Base-by-base conservation (phyloP, 163 green algal genomes). In the Scenedesmus sp. region DNA sequence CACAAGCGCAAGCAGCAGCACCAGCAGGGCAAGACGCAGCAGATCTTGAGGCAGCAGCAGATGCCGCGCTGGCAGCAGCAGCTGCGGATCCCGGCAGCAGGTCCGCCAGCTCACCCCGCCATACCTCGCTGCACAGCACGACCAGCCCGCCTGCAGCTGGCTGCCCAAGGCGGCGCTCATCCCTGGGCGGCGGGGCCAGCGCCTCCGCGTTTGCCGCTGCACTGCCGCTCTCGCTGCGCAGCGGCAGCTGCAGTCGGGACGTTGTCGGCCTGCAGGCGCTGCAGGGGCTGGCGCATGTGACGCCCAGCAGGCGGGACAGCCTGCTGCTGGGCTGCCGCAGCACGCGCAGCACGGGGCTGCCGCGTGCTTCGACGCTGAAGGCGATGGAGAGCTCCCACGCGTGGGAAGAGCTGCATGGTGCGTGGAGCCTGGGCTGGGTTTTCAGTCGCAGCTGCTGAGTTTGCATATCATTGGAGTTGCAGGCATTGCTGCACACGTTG, bases 371-470 rank as follows among this genome's bases (percentile, higher is more conserved):
- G 4, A 88, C 83, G 20, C 83, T 88, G 51, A 43, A 88, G 35
- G 7, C 18, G 10, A 88, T 88, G 83, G 83, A 88, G 83, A 88
- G 46, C 83, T 51, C n/a, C 20, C 30, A 37, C 33, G 56, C 81
- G 20, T 86, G 81, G 81, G 59, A 37, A 49, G n/a, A 80, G 53
- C 83, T 88, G 83, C 56, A 78, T 18, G 83, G 83, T 88, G 30
- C 30, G 83, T 85, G 42, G 5, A 18, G 30, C 37, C 40, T 10
- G 9, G 3, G 20, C 35, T 49, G 12, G 35, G 1, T 33, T 26
- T 7, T 68, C 18, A 26, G n/a, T 10, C 13, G 81, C 24, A 4
- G 37, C 30, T 20, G 78, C 13, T 37, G 16, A 33, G n/a, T n/a
- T 30, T 61, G 40, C 78, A 40, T 10, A 15, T 59, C 18, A 37